Base-by-base conservation (phyloP, 345 rosid species). In the Eucalyptus pauciflora region DNA sequence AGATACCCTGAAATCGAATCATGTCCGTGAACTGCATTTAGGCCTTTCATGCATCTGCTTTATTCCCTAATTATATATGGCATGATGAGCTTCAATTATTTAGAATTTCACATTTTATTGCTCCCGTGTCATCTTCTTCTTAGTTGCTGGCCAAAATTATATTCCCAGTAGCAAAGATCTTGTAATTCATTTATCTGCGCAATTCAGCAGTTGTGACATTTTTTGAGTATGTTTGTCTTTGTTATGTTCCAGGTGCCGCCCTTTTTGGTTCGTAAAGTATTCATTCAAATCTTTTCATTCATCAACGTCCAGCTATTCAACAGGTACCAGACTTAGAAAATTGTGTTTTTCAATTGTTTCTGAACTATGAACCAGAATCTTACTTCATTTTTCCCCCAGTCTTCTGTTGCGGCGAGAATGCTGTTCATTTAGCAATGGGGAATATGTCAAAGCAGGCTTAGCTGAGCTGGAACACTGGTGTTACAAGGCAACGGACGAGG, bases 401-500 rank as follows among this genome's bases (percentile, higher is more conserved):
- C 97, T 97, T 91, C 89, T 96, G 62, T 91, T 97, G 86, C 94
- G 99, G 91, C 94, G 99, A 85, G 99, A 97, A 89, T 97, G 99
- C 86, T 97, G 99, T 89, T 97, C 99, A 25, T 97, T 97, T 91
- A 97, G 99, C 90, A 97, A 97, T 81, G 99, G 99, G 1, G 99
- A 97, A 89, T 97, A 97, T 79, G 98, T 96, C 31, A 97, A 96
- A 91, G 95, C 99, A 15, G 99, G 99, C 87, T 90, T 96, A 87
- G 97, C 99, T 88, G 99, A 97, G 92, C 91, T 97, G 91, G 99
- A 97, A 91, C 98, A 96, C 86, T 97, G 99, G 99, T 97, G 99
- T 90, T 95, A 94, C 88, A 94, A 95, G 85, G 99, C 99, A 92
- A 97, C 99, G 2, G 98, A 97, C 89, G 99, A 96, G 97, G 99